A percentile compares a stretch with the other conserved stretches of the same genome.
Evolutionary conservation across 1,139 yeast genomes (phyloP).

Genomic region (Torulaspora globosa): DNA sequence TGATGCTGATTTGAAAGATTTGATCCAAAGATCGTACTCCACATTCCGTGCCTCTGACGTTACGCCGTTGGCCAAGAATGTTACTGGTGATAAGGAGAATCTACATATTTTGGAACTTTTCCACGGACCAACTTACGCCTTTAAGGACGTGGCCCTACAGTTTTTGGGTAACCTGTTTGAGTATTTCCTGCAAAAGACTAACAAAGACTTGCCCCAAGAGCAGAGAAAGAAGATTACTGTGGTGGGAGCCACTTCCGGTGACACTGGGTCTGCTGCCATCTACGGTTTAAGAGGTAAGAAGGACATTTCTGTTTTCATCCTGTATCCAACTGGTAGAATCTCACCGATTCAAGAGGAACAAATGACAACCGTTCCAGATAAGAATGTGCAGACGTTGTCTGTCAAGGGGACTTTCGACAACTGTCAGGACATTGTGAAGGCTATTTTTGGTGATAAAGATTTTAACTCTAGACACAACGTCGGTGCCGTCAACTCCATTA

Average conservation of each 20-base stretch:
- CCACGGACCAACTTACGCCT: conserved; percentile 99
- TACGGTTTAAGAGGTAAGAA: conserved; percentile 95
- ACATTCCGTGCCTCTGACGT: conserved; percentile 83
- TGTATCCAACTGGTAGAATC: conserved; percentile 95
- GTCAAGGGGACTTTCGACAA: conserved; percentile 97
- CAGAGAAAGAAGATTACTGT: conserved; percentile 83
- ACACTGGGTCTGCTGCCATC: conserved; percentile 98
- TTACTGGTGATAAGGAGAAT: conserved; percentile 49
- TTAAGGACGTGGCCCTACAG: conserved; percentile 96
- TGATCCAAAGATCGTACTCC: conserved; percentile 71
- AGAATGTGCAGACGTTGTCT: conserved; percentile 89
- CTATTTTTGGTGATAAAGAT: conserved; percentile 81
- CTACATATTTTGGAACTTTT: conserved; percentile 82
- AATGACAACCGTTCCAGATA: conserved; percentile 96
- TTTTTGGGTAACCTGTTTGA: conserved; percentile 96
- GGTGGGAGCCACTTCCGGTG: conserved; percentile 99
- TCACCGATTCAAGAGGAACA: conserved; percentile 98
- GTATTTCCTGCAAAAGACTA: conserved; percentile 76
- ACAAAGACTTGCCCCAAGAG: conserved; percentile 55
- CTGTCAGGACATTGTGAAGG: conserved; percentile 94
- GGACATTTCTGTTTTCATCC: conserved; percentile 91
- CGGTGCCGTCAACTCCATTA: conserved; percentile 96
- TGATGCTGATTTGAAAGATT: conserved; percentile 55
- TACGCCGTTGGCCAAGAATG: conserved; percentile 71
- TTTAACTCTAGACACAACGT: conserved; percentile 87